Conservation (phyloP, 2,329 filamentous ascomycete species). For the Mycosphaerella arachidis region DNA sequence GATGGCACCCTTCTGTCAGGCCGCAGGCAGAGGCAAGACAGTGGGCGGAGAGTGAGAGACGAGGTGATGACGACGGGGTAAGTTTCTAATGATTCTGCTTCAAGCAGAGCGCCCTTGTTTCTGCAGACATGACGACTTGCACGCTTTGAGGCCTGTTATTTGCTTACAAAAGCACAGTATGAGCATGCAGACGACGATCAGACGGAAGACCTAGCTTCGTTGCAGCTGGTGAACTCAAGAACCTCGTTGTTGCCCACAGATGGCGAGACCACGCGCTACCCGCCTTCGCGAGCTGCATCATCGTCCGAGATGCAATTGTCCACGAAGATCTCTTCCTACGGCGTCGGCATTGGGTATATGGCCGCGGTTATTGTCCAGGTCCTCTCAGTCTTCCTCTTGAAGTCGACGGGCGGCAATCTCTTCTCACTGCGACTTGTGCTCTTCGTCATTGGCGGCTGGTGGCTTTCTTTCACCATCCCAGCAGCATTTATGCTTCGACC, state of each 20-base stretch:
- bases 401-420: conserved; percentile 67
- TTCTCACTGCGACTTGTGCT: conserved; percentile 84
- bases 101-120: neutral
- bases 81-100: neutral
- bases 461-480: conserved; percentile 86
- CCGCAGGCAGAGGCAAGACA: neutral
- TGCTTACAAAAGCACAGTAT: neutral
- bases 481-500: conserved; percentile 82
- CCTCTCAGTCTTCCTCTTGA: conserved; percentile 70
- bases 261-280: conserved; percentile 28
- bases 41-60: neutral
- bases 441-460: conserved; percentile 85
- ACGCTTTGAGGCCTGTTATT: neutral
- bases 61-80: conserved; percentile 12
- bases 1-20: conserved; percentile 57
- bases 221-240: conserved; percentile 8
- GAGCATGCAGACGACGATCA: conserved; percentile 3
- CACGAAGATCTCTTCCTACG: conserved; percentile 84
- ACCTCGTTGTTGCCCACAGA: conserved; percentile 14
- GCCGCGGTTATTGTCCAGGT: conserved; percentile 82
- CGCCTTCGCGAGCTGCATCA: conserved; percentile 35
- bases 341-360: conserved; percentile 89
- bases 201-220: neutral
- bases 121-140: neutral
- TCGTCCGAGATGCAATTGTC: conserved; percentile 73